Evolutionary conservation across 305 asterid genomes (phyloP).

Genomic region (Fraxinus velutina): DNA sequence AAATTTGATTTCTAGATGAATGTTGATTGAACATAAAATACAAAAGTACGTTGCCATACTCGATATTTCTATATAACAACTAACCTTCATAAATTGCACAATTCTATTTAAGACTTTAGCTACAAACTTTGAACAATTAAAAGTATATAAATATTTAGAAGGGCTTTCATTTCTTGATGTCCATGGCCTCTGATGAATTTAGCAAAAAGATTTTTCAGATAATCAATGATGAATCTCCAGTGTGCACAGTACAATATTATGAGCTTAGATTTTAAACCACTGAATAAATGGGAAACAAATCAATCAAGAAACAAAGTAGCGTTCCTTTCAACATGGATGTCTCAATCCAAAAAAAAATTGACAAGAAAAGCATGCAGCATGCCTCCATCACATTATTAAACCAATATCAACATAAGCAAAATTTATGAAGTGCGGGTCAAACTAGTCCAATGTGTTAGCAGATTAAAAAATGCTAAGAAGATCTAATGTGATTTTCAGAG

Average conservation of each 20-base stretch:
- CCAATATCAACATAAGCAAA: neutral
- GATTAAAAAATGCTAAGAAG: neutral
- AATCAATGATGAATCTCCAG: neutral
- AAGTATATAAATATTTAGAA: neutral
- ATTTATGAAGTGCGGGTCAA: neutral
- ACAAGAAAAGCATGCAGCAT: neutral
- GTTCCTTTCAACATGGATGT: neutral
- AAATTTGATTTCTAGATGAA: neutral
- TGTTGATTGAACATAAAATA: neutral
- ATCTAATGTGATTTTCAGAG: neutral
- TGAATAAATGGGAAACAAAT: neutral
- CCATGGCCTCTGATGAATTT: neutral
- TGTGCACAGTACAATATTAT: neutral
- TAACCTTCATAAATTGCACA: constrained; percentile 6
- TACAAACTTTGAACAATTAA: neutral
- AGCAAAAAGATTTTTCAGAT: neutral
- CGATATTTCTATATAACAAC: neutral
- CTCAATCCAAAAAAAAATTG: neutral
- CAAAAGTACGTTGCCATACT: neutral
- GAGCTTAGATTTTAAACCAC: neutral
- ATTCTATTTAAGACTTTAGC: neutral
- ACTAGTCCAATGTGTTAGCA: neutral
- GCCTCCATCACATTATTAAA: neutral
- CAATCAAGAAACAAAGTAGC: neutral
- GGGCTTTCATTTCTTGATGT: neutral